Evolutionary conservation across 2,329 filamentous ascomycete genomes (phyloP).

Genomic region (Geosmithia putterillii): DNA sequence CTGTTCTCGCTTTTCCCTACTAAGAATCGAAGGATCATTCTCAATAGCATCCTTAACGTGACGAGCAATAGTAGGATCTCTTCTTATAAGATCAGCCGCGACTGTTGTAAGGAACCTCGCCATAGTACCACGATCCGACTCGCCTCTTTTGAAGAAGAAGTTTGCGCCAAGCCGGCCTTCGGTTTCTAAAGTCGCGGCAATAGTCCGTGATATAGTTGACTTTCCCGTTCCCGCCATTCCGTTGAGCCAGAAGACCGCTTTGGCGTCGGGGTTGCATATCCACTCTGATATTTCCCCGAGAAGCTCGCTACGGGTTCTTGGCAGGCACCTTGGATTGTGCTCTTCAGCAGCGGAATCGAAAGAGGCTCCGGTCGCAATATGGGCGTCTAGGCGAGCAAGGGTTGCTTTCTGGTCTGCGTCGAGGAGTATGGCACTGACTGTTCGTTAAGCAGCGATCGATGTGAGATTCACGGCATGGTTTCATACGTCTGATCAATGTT

Average conservation of each 20-base stretch:
- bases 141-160: slow-evolving; percentile 7
- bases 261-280: not conserved
- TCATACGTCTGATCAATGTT: too few relatives aligned
- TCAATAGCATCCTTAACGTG: not conserved
- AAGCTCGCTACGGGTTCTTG: not conserved
- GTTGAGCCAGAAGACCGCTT: slow-evolving; percentile 2
- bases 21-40: not conserved
- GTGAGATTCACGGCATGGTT: too few relatives aligned
- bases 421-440: too few relatives aligned
- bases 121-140: not conserved
- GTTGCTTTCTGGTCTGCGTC: not conserved
- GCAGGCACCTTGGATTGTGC: not conserved
- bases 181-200: not conserved
- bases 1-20: slow-evolving; percentile 3
- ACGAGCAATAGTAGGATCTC: not conserved
- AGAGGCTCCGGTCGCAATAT: not conserved
- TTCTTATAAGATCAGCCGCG: not conserved
- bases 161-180: not conserved
- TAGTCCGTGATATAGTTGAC: slow-evolving; percentile 2
- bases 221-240: slow-evolving; percentile 3
- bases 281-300: not conserved
- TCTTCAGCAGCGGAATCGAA: not conserved
- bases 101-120: not conserved
- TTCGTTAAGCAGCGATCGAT: too few relatives aligned
- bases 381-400: not conserved